A percentile compares a stretch with the other conserved stretches of the same genome.
Conservation (phyloP, 1,284 basidiomycete genomes). For the Ganoderma resinaceum region DNA sequence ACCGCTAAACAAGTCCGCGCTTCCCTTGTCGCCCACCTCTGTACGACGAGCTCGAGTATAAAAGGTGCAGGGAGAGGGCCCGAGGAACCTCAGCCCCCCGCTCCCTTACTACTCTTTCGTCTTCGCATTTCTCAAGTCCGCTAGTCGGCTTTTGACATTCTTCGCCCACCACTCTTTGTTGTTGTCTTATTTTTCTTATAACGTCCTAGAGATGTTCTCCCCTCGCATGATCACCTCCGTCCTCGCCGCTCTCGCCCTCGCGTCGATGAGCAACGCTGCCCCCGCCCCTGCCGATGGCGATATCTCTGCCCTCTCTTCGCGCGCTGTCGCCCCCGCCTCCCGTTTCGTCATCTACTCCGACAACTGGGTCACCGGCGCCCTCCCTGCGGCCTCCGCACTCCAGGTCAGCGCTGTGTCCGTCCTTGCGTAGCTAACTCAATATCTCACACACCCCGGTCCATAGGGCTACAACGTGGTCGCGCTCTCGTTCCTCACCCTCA, state of each 20-base stretch:
- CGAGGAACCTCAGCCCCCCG: no score
- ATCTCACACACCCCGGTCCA: neutral
- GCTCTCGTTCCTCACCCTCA: constrained; percentile 24
- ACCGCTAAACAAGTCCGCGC: no score
- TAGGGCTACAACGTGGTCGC: constrained; percentile 29
- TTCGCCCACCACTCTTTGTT: neutral
- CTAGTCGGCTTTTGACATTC: no score
- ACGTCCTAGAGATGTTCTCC: constrained; percentile 29
- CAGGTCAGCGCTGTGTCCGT: constrained; percentile 3
- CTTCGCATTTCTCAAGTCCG: no score
- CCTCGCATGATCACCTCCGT: constrained; percentile 25
- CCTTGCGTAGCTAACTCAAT: neutral
- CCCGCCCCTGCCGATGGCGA: constrained; percentile 9
- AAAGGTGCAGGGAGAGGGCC: no score
- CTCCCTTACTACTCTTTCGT: no score
- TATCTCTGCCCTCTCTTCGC: constrained; percentile 15
- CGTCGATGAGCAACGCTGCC: constrained; percentile 24
- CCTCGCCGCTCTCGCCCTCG: constrained; percentile 26
- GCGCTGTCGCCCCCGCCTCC: constrained; percentile 20
- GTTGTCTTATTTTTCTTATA: constrained; percentile 10
- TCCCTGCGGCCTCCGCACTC: constrained; percentile 17
- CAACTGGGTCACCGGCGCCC: constrained; percentile 20
- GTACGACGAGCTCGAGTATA: no score
- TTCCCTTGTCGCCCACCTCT: no score
- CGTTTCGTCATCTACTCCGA: constrained; percentile 28